Base-by-base conservation (phyloP, 2,329 filamentous ascomycete species). In the Harringtonia aguacate region DNA sequence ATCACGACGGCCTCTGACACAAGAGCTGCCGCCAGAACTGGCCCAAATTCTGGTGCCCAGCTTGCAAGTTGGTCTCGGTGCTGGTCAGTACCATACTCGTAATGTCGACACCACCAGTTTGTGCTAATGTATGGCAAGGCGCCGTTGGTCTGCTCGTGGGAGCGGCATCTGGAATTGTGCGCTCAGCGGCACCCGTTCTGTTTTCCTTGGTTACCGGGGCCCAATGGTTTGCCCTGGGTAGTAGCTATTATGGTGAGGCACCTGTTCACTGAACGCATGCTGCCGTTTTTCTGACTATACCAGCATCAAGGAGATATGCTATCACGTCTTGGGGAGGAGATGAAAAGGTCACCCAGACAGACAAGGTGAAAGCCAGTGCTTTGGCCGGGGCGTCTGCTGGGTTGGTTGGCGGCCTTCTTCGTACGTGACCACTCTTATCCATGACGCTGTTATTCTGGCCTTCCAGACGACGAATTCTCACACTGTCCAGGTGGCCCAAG, bases 211-310 rank as follows among this genome's bases (percentile, higher is more conserved):
- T 81, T 31, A 80, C 82, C 20, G 84, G 86, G 17, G 68, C 86
- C 34, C 87, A 94, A 64, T 95, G 86, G 77, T 86, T 86, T 61
- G 72, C 77, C 35, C 72, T 94, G 33, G 86, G 86, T 30, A 77
- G 75, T 38, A 84, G 77, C 15, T 95, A 81, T 58, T 90, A 81
- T 72, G 81, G 83, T 80, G 76, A 63, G 35, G 15, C 20, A 8
- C 17, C 18, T 29, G 31, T 27, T 8, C 7, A 33, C 24, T 9
- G 27, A 30, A 18, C 14, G 36, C 22, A 17, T 18, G n/a, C 24
- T 42, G 7, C 28, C 34, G 12, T 21, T 4, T 30, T 20, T 46
- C 30, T 41, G 30, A 14, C 30, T 31, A 13, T 31, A 8, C 12
- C 46, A 79, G 75, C 70, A 18, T 67, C 73, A 4, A 66, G 72